A percentile compares a stretch with the other conserved stretches of the same genome.
Evolutionary conservation across 106 monocot genomes (phyloP).

Genomic region (Dioscorea alata): DNA sequence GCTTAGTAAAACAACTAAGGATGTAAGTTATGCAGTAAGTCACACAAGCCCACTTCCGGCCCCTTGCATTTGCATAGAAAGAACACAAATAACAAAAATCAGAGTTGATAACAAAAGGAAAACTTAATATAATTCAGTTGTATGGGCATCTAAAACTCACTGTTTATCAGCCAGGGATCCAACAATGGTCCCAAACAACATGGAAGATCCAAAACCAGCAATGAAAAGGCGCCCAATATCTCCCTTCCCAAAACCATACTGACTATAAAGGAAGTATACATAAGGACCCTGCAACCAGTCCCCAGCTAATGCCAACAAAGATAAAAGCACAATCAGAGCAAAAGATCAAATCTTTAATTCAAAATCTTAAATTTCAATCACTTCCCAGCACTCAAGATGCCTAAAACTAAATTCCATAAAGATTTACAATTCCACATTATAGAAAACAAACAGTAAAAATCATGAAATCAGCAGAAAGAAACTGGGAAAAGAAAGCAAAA

Average conservation of each 20-base stretch:
- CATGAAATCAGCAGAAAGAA: neutral
- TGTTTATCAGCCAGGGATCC: constrained; percentile 95
- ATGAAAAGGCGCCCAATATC: constrained; percentile 98
- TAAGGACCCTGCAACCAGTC: constrained; percentile 99
- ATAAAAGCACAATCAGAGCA: neutral
- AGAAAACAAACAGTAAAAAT: neutral
- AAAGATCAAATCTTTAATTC: neutral
- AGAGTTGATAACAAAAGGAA: neutral
- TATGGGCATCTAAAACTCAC: constrained; percentile 21
- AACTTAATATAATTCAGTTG: too few relatives aligned
- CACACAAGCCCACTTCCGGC: constrained; percentile 85
- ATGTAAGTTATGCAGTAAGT: constrained; percentile 98
- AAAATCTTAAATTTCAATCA: neutral
- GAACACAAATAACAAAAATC: neutral
- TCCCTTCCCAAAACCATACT: constrained; percentile 90
- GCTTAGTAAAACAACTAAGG: constrained; percentile 91
- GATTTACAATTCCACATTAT: neutral
- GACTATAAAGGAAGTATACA: constrained; percentile 90
- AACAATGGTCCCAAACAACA: constrained; percentile 96
- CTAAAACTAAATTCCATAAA: neutral
- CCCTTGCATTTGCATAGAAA: constrained; percentile 36
- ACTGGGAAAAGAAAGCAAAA: neutral
- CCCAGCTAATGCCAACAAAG: constrained; percentile 50
- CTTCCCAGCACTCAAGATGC: neutral
- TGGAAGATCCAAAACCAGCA: constrained; percentile 96